These are phyloP conservation scores for Fragaria iinumae DNA, from an alignment of 306 rosid species.

Conservation along the genomic window DNA sequence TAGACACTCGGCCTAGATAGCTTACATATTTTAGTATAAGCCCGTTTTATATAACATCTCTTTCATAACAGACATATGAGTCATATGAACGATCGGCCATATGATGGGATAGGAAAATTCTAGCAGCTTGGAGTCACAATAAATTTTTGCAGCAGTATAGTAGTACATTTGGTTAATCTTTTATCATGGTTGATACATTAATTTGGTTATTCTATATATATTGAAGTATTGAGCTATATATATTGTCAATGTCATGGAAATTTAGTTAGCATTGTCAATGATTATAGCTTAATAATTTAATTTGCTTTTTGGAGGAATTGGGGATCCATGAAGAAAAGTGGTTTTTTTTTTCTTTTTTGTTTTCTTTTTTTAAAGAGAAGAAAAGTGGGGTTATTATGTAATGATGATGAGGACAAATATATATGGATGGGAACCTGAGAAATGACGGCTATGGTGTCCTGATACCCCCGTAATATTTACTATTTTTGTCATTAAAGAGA, in stretches of 20 bases:
- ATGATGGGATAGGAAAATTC: neutral
- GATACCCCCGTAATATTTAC: neutral
- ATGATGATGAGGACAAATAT: neutral
- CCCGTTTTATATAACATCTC: neutral
- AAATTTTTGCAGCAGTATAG: neutral
- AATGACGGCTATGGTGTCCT: conserved; percentile 1
- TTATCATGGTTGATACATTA: neutral
- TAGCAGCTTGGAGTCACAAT: neutral
- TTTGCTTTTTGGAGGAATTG: neutral
- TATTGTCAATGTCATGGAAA: neutral
- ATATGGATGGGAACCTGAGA: neutral
- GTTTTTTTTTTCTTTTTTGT: no score
- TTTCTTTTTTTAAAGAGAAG: neutral
- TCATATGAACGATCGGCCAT: neutral
- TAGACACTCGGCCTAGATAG: neutral
- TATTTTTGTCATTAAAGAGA: neutral
- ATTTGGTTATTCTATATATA: neutral
- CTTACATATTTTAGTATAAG: neutral
- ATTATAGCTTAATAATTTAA: neutral
- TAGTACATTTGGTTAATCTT: neutral
- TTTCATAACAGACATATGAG: neutral
- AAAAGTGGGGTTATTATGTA: neutral
- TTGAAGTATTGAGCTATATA: neutral
- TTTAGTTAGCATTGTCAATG: neutral
- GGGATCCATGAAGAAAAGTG: conserved; percentile 4